Evolutionary conservation across 345 rosid genomes (phyloP), one percentile per base, ranked within the genome.

Genomic region (Populus euphratica): DNA sequence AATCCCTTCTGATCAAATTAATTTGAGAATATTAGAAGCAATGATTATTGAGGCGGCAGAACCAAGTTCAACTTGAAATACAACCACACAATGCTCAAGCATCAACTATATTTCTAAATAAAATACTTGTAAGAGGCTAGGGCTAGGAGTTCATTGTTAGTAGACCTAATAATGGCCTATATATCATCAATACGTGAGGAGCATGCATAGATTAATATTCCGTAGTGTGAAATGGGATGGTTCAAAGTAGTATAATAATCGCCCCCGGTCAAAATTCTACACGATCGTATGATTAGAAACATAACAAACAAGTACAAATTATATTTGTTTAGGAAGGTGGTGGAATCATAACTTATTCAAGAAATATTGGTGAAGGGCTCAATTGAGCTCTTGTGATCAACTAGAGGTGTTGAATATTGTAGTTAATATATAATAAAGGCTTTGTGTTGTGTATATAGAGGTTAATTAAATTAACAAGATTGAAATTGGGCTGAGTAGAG

Each of bases 231-330:
- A 71, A 68, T 17, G 69, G 67, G 52, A 10, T 35, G 63, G 73
- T 70, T 61, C 77, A 63, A 72, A 73, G 65, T 21, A 44, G 14
- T 36, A 61, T 11, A 77, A 17, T 47, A 80, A 76, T 54, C 23
- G 23, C 36, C 17, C 68, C 54, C 16, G 35, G 82, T 84, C 81
- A 86, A 82, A 84, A 67, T 76, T 80, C 41, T 44, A 70, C 84
- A 78, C 80, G 78, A 52, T 67, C 89, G 73, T 71, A 82, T 78
- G 77, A 86, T 82, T 86, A 80, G 79, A 61, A 73, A 69, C 83
- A 17, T 54, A 59, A 8, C 13, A 65, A 25, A 65, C 35, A 65
- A 65, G 21, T 62, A 59, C 49, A 33, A 33, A 31, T 20, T 23
- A 76, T 62, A 41, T 50, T 64, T 29, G 31, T 75, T 75, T 64